Evolutionary conservation across 23 red algal species (phyloP).

Genomic region (Gracilaria gracilis): DNA sequence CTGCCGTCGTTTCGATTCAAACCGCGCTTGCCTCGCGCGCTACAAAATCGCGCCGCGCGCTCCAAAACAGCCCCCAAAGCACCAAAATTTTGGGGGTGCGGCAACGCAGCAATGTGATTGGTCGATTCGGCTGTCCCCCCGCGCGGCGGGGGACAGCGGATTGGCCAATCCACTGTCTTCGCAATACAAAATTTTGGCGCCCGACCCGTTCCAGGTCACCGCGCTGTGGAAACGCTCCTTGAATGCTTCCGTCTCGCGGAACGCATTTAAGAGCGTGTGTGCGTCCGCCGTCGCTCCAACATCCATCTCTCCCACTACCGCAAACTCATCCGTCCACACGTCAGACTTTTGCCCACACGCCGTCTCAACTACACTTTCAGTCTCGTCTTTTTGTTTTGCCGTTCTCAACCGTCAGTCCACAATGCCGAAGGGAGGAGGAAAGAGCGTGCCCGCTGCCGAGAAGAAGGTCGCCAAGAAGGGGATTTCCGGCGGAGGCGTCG

Average conservation of each 20-base stretch:
- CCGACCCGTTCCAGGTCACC: conserved; percentile 33
- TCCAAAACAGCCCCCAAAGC: neutral
- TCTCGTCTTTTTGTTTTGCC: neutral
- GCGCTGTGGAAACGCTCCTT: neutral
- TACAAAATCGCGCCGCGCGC: too few relatives aligned
- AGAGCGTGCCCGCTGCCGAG: conserved; percentile 93
- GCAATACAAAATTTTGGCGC: conserved; percentile 34
- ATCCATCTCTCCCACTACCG: neutral
- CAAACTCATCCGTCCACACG: neutral
- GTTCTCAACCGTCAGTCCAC: neutral
- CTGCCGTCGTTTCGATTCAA: too few relatives aligned
- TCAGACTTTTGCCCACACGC: neutral
- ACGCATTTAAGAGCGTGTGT: conserved; percentile 31
- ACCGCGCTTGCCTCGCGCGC: neutral
- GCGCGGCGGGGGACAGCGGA: neutral
- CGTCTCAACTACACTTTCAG: neutral
- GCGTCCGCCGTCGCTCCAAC: neutral
- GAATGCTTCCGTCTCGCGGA: neutral
- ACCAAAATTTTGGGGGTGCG: conserved; percentile 1
- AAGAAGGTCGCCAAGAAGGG: conserved; percentile 97
- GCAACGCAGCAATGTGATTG: conserved; percentile 36
- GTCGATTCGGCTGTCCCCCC: conserved; percentile 52
- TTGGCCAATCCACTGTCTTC: conserved; percentile 39
- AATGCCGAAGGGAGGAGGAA: conserved; percentile 93
- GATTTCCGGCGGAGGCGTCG: conserved; percentile 56